These are phyloP conservation scores for Penicillium sp. DNA, from an alignment of 2,329 filamentous ascomycete genomes.

Conservation along the genomic window DNA sequence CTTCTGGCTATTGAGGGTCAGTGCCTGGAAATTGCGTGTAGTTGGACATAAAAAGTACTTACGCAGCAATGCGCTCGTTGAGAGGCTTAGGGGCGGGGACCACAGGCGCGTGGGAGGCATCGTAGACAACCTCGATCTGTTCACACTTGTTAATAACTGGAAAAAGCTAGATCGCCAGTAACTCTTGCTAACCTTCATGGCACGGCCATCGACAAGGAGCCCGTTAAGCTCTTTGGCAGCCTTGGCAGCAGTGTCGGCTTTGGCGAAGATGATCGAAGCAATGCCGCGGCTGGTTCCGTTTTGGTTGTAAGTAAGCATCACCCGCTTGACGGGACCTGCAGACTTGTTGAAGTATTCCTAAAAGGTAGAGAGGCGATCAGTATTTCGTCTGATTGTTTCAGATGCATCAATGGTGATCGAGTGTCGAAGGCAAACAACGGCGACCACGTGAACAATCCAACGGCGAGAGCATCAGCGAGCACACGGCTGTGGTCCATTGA, in stretches of 20 bases:
- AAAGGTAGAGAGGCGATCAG: conserved; percentile 52
- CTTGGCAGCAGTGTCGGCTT: conserved; percentile 77
- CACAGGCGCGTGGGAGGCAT: conserved; percentile 69
- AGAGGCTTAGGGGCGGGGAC: conserved; percentile 71
- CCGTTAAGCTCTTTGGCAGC: conserved; percentile 84
- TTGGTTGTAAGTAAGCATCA: conserved; percentile 89
- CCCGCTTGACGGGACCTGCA: conserved; percentile 86
- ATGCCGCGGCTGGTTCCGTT: conserved; percentile 89
- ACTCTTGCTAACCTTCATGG: conserved; percentile 72
- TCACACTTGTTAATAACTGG: conserved; percentile 1
- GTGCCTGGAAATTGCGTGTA: conserved; percentile 3
- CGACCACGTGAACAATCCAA: conserved; percentile 26
- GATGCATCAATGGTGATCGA: conserved; percentile 23
- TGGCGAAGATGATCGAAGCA: conserved; percentile 83
- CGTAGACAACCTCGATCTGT: conserved; percentile 87
- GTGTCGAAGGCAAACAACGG: conserved; percentile 26
- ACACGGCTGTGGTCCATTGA: conserved; percentile 51
- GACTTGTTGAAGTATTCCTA: conserved; percentile 96
- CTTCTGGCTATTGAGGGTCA: conserved; percentile 31
- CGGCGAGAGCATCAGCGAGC: conserved; percentile 58
- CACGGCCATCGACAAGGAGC: conserved; percentile 82
- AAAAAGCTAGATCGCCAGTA: conserved; percentile 12
- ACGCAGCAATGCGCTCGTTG: conserved; percentile 78
- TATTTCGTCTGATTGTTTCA: conserved; percentile 35
- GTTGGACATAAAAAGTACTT: conserved; percentile 32